Conservation (phyloP, 352 stramenopile genomes). For the Globisporangium middletonii region DNA sequence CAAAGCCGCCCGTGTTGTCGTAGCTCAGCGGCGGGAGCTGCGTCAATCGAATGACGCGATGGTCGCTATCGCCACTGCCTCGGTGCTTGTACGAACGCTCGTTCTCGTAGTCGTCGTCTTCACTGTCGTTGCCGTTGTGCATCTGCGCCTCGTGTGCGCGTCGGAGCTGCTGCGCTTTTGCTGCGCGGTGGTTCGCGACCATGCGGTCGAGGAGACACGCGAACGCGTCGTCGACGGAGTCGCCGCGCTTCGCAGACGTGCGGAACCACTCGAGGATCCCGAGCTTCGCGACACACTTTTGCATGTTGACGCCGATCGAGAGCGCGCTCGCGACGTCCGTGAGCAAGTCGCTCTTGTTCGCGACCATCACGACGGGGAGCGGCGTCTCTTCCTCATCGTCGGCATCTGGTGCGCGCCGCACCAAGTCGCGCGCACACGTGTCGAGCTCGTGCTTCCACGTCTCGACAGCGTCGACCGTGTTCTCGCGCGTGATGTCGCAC, state of each 20-base stretch:
- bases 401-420: not conserved
- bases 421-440: conserved; percentile 46
- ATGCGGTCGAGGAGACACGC: conserved; percentile 54
- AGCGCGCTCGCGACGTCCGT: conserved; percentile 57
- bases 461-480: conserved; percentile 80
- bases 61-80: not conserved
- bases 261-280: conserved; percentile 78
- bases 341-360: conserved; percentile 85
- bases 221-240: conserved; percentile 58
- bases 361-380: conserved; percentile 77
- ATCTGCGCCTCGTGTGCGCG: not conserved
- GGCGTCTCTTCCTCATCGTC: conserved; percentile 14
- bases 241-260: conserved; percentile 63
- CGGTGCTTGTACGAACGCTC: not conserved
- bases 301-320: conserved; percentile 76
- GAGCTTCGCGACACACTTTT: conserved; percentile 73
- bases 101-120: not conserved
- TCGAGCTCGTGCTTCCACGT: conserved; percentile 84
- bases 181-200: conserved; percentile 36
- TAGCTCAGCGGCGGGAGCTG: conserved; percentile 17
- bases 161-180: not conserved
- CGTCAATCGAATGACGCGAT: conserved; percentile 43
- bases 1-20: conserved; percentile 16
- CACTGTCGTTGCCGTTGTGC: not conserved
- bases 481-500: conserved; percentile 82